A percentile compares a stretch with the other conserved stretches of the same genome.
These are phyloP conservation scores for Auxenochlorella pyrenoidosa DNA, from an alignment of 139 green algal genomes.

Conservation along the genomic window DNA sequence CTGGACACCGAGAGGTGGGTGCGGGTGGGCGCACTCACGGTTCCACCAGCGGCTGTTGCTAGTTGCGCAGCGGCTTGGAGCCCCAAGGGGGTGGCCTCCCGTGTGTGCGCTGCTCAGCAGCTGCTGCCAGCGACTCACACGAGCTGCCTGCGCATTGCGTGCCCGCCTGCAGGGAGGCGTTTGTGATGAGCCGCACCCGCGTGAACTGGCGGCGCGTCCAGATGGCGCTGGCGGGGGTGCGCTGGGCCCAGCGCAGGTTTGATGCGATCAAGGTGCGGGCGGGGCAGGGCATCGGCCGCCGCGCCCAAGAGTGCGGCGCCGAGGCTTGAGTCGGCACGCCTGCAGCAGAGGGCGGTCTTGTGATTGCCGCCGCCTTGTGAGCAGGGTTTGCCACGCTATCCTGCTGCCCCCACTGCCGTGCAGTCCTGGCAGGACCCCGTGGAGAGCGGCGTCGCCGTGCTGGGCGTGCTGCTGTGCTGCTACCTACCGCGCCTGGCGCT, in stretches of 20 bases:
- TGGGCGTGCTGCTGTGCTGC: constrained; percentile 2
- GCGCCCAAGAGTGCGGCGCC: too few relatives aligned
- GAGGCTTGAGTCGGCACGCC: too few relatives aligned
- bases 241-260: constrained; percentile 11
- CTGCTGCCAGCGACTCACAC: too few relatives aligned
- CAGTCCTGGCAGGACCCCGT: constrained; percentile 43
- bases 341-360: neutral
- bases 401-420: neutral
- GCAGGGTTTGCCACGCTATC: too few relatives aligned
- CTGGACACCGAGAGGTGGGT: constrained; percentile 43
- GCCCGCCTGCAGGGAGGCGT: constrained; percentile 35
- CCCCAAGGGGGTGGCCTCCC: too few relatives aligned
- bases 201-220: constrained; percentile 40
- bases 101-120: too few relatives aligned
- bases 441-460: constrained; percentile 12
- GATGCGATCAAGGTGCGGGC: neutral
- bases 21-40: too few relatives aligned
- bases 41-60: too few relatives aligned
- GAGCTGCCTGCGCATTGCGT: too few relatives aligned
- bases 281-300: too few relatives aligned
- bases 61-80: too few relatives aligned
- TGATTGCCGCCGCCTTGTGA: neutral
- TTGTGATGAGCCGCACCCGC: constrained; percentile 33
- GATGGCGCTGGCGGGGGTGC: constrained; percentile 25
- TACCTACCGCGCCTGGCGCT: constrained; percentile 17